Percentiles rank a stretch among this genome's conserved stretches.
phyloP scores from a whole-genome alignment of 2,329 filamentous ascomycete species.

The Colletotrichum sublineola region DNA sequence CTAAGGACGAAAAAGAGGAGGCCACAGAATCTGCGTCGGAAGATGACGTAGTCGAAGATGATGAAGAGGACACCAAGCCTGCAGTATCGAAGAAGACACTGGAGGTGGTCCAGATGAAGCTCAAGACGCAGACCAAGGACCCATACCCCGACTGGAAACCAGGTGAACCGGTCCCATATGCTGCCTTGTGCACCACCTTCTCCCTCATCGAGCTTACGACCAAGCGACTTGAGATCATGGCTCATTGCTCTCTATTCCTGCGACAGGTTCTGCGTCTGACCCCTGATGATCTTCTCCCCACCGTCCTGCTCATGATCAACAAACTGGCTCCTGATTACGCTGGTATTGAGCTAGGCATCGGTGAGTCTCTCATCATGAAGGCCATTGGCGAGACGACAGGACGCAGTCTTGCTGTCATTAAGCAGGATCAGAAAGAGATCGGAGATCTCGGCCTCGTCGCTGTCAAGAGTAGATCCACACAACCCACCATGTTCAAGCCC shows the following conservation, averaged over 20 bases:
- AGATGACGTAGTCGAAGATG: conserved; percentile 63
- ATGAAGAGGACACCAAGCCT: conserved; percentile 74
- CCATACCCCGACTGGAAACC: conserved; percentile 96
- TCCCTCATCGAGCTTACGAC: conserved; percentile 95
- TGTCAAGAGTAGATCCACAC: conserved; percentile 93
- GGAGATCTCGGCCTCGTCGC: conserved; percentile 95
- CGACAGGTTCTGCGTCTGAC: conserved; percentile 94
- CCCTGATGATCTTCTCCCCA: conserved; percentile 87
- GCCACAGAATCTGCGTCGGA: conserved; percentile 57
- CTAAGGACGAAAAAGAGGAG: conserved; percentile 48
- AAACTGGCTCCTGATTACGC: conserved; percentile 97
- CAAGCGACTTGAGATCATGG: conserved; percentile 88
- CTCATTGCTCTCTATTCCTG: conserved; percentile 90
- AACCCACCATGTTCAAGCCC: conserved; percentile 98
- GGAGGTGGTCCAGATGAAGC: conserved; percentile 82
- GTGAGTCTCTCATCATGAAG: conserved; percentile 98
- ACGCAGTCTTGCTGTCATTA: conserved; percentile 88
- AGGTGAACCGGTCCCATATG: conserved; percentile 91
- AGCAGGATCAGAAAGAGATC: conserved; percentile 95
- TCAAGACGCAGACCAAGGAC: conserved; percentile 77
- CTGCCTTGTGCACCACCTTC: conserved; percentile 93
- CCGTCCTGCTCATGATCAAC: conserved; percentile 95
- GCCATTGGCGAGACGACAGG: conserved; percentile 96
- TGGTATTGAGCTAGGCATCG: conserved; percentile 97
- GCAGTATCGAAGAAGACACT: conserved; percentile 80